Conservation (phyloP, 2,329 filamentous ascomycete species). For the Plenodomus biglobosus region DNA sequence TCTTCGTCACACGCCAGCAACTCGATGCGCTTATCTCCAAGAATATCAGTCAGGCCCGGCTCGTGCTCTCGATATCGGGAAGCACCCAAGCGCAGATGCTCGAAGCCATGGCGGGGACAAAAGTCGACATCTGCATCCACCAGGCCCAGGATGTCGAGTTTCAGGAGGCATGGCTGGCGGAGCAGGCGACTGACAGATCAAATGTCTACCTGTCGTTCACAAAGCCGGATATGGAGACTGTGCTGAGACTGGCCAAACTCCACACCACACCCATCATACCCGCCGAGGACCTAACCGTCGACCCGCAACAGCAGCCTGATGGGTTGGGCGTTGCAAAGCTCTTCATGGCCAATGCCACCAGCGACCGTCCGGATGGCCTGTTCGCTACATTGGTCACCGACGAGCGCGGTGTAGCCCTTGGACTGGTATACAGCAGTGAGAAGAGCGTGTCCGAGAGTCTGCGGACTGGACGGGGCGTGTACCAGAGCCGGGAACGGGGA, state of each 20-base stretch:
- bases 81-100: conserved; percentile 47
- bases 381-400: conserved; percentile 91
- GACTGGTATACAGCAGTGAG: conserved; percentile 90
- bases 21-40: conserved; percentile 58
- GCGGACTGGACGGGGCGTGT: conserved; percentile 79
- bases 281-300: conserved; percentile 68
- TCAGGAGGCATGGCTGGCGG: conserved; percentile 51
- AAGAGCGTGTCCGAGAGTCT: conserved; percentile 88
- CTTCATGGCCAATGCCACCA: conserved; percentile 72
- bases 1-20: conserved; percentile 76
- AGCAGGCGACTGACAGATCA: conserved; percentile 53
- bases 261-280: conserved; percentile 71
- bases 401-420: conserved; percentile 79
- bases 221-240: conserved; percentile 44
- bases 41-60: conserved; percentile 57
- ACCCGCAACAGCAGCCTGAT: conserved; percentile 59
- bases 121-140: conserved; percentile 50
- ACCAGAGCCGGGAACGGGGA: conserved; percentile 93
- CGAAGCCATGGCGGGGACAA: conserved; percentile 45
- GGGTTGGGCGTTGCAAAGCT: conserved; percentile 69
- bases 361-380: conserved; percentile 80
- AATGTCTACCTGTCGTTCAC: conserved; percentile 55
- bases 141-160: conserved; percentile 48
- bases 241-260: conserved; percentile 47
- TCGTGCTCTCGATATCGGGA: conserved; percentile 58